Percentiles rank a stretch among this genome's conserved stretches.
These are phyloP conservation scores for Carex littledalei DNA, from an alignment of 176 grass and related monocot species.

Conservation along the genomic window DNA sequence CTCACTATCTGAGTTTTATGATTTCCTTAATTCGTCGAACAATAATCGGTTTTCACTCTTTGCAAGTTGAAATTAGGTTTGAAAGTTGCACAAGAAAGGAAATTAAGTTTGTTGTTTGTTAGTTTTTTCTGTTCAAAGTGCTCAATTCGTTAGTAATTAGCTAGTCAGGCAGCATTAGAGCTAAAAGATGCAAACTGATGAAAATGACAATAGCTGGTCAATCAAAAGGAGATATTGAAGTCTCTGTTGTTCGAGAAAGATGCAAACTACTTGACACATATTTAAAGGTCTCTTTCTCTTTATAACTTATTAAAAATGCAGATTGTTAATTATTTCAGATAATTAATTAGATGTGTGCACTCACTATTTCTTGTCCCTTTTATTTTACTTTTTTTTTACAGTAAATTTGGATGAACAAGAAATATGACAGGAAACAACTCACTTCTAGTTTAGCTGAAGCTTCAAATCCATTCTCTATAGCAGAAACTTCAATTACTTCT, in stretches of 20 bases:
- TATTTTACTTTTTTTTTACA: constrained; percentile 18
- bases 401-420: constrained; percentile 67
- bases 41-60: too few relatives aligned
- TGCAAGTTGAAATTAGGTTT: too few relatives aligned
- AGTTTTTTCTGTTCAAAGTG: too few relatives aligned
- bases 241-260: constrained; percentile 88
- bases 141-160: too few relatives aligned
- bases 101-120: too few relatives aligned
- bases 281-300: constrained; percentile 70
- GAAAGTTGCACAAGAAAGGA: too few relatives aligned
- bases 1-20: too few relatives aligned
- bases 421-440: constrained; percentile 43
- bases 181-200: too few relatives aligned
- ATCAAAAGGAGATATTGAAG: constrained; percentile 47
- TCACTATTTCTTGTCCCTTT: background rate
- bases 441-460: constrained; percentile 34
- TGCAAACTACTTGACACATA: constrained; percentile 89
- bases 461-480: constrained; percentile 27
- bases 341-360: background rate
- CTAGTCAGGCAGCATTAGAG: too few relatives aligned
- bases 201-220: too few relatives aligned
- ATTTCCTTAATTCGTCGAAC: too few relatives aligned
- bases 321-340: background rate
- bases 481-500: constrained; percentile 15
- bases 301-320: constrained; percentile 20